Evolutionary conservation across 2,329 filamentous ascomycete genomes (phyloP).

Genomic region (Talaromyces sp.): DNA sequence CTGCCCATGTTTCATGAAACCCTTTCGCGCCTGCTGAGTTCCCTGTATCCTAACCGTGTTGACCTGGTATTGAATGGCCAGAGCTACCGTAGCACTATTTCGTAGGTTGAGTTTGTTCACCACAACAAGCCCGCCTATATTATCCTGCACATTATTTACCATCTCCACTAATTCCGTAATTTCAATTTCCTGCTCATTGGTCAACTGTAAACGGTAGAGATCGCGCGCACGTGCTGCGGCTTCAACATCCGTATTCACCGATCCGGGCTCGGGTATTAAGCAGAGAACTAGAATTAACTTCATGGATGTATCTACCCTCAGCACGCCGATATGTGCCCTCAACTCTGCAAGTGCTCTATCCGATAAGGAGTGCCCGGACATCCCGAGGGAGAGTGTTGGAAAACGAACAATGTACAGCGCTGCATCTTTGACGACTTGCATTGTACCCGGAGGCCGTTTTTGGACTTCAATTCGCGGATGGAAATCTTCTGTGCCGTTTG

Average conservation of each 20-base stretch:
- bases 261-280: not conserved
- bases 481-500: not conserved
- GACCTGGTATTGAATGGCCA: not conserved
- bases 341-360: not conserved
- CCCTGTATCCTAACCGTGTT: not conserved
- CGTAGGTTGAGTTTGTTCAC: not conserved
- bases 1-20: not conserved
- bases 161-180: not conserved
- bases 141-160: not conserved
- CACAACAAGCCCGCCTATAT: not conserved
- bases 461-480: not conserved
- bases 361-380: not conserved
- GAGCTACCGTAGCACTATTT: not conserved
- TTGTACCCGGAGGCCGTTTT: not conserved
- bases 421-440: not conserved
- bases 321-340: not conserved
- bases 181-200: slow-evolving; percentile 5
- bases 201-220: not conserved
- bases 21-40: not conserved
- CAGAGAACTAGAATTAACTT: not conserved
- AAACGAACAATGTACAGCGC: not conserved
- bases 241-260: not conserved
- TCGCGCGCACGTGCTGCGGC: slow-evolving; percentile 2
- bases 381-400: not conserved
- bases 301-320: not conserved